A percentile compares a stretch with the other conserved stretches of the same genome.
phyloP scores from a whole-genome alignment of 208 protist species.

The Leishmania braziliensis region DNA sequence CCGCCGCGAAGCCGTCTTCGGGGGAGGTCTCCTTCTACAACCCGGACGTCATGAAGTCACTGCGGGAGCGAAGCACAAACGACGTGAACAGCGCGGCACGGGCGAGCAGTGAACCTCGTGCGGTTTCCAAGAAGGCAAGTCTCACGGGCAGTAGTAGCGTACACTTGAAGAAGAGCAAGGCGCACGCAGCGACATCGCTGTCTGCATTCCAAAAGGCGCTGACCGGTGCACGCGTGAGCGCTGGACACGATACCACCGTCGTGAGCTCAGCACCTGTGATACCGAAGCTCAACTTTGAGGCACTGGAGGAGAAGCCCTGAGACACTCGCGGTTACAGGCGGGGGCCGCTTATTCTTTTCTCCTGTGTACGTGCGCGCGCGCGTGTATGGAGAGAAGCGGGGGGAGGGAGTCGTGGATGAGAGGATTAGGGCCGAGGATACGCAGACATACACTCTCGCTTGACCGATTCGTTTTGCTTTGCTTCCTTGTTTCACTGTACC shows the following conservation, averaged over 20 bases:
- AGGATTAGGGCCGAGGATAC: background rate
- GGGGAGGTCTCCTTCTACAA: constrained; percentile 42
- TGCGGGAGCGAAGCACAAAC: constrained; percentile 54
- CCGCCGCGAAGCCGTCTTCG: constrained; percentile 1
- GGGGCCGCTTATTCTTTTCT: background rate
- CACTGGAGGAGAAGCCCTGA: constrained; percentile 10
- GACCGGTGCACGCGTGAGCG: background rate
- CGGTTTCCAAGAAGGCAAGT: background rate
- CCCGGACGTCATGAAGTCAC: constrained; percentile 35
- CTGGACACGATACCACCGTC: background rate
- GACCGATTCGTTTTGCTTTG: constrained; percentile 5
- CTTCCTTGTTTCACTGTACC: background rate
- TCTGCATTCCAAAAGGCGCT: constrained; percentile 5
- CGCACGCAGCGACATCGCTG: background rate
- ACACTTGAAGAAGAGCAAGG: background rate
- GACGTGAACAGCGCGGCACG: constrained; percentile 28
- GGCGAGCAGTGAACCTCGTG: background rate
- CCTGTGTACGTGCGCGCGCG: background rate
- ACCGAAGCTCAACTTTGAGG: constrained; percentile 14
- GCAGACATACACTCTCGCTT: background rate
- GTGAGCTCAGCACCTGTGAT: constrained; percentile 6
- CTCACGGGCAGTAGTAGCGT: background rate
- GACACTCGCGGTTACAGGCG: background rate
- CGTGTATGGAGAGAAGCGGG: background rate
- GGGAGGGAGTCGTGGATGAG: background rate